These are phyloP conservation scores for Macrolepiota albuminosa DNA, from an alignment of 768 basidiomycete species.

Conservation along the genomic window DNA sequence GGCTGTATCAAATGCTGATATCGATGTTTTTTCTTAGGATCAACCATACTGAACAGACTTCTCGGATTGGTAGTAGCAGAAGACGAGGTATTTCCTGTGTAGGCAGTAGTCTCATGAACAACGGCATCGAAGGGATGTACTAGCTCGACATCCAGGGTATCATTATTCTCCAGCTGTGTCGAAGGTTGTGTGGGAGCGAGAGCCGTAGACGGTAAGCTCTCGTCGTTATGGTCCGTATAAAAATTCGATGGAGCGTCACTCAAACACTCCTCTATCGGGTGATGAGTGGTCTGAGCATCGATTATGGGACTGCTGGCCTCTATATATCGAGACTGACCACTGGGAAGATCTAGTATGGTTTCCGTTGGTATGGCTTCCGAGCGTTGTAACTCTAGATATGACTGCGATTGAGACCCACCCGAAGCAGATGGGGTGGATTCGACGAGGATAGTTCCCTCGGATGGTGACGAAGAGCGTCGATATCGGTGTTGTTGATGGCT, in stretches of 20 bases:
- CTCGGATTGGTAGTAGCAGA: conserved; percentile 8
- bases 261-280: conserved; percentile 26
- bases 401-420: conserved; percentile 32
- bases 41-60: conserved; percentile 22
- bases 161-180: conserved; percentile 25
- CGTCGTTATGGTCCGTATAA: conserved; percentile 25
- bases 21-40: conserved; percentile 23
- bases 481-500: conserved; percentile 1
- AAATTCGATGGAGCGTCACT: conserved; percentile 35
- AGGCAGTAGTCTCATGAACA: neutral
- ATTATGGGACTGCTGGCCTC: neutral
- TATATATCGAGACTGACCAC: conserved; percentile 2
- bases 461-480: conserved; percentile 11
- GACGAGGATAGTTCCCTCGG: conserved; percentile 33
- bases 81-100: neutral
- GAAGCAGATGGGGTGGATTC: conserved; percentile 50
- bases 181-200: conserved; percentile 29
- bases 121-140: conserved; percentile 6
- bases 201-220: conserved; percentile 8
- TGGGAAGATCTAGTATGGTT: conserved; percentile 16
- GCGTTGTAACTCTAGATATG: conserved; percentile 20
- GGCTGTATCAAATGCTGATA: conserved; percentile 17
- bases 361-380: conserved; percentile 20
- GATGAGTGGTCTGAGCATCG: conserved; percentile 16
- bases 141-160: conserved; percentile 5